phyloP scores from a whole-genome alignment of 306 rosid genomes.

The Cucurbita moschata region DNA sequence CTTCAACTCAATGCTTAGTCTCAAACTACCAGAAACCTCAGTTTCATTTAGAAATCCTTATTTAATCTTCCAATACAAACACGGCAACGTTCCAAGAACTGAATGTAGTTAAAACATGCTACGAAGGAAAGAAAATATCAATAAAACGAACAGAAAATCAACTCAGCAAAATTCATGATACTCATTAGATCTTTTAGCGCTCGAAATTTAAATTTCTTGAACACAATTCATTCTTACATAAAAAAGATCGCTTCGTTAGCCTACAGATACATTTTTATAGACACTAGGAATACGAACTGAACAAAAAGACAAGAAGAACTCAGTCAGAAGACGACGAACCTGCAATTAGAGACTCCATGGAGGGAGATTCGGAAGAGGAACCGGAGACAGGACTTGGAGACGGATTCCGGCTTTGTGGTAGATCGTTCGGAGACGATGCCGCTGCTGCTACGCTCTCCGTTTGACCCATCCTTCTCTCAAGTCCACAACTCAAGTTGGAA shows the following conservation, averaged over 20 bases:
- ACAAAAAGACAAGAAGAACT: not conserved
- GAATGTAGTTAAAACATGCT: not conserved
- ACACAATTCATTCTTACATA: not conserved
- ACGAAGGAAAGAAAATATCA: not conserved
- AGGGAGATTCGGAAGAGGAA: constrained; percentile 1
- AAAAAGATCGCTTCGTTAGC: not conserved
- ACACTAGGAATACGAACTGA: not conserved
- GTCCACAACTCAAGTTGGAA: not conserved
- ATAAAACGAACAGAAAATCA: not conserved
- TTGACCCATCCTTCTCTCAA: constrained; percentile 2
- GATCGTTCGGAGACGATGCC: not conserved
- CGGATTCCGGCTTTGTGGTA: not conserved
- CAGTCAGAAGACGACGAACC: not conserved
- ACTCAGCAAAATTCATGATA: not conserved
- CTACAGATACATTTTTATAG: not conserved
- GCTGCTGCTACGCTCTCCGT: constrained; percentile 8
- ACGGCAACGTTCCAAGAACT: not conserved
- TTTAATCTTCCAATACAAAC: not conserved
- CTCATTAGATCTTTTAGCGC: not conserved
- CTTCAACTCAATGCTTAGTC: not conserved
- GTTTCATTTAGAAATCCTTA: not conserved
- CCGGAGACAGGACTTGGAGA: not conserved
- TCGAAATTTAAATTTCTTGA: not conserved
- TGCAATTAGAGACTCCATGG: constrained; percentile 13
- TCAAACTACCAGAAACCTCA: not conserved